Evolutionary conservation across 192 early-diverging fungal genomes (phyloP).

Genomic region (Coemansia sp.): DNA sequence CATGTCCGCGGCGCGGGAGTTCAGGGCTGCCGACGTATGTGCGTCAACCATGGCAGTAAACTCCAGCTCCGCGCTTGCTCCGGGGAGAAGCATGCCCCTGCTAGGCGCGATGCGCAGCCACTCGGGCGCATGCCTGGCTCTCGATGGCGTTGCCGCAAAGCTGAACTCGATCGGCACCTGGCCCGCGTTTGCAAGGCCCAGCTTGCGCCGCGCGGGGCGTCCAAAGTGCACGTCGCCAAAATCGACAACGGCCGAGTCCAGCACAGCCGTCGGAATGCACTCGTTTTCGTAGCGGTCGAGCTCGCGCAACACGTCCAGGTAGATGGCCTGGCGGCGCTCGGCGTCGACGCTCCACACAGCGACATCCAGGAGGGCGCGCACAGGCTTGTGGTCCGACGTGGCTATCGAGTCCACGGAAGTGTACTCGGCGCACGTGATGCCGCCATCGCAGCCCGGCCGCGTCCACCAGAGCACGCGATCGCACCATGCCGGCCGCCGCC

Average conservation of each 20-base stretch:
- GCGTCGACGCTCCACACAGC: conserved; percentile 67
- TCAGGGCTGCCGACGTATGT: conserved; percentile 59
- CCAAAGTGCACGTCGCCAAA: conserved; percentile 73
- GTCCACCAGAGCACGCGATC: conserved; percentile 93
- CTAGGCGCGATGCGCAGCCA: conserved; percentile 75
- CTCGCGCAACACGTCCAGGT: conserved; percentile 68
- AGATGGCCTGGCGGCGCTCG: conserved; percentile 59
- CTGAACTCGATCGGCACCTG: conserved; percentile 72
- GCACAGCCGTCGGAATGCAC: conserved; percentile 65
- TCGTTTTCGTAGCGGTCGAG: conserved; percentile 85
- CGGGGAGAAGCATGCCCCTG: conserved; percentile 74
- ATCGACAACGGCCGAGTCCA: conserved; percentile 63
- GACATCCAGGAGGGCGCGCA: conserved; percentile 68
- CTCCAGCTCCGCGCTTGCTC: conserved; percentile 34
- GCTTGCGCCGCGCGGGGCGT: conserved; percentile 47
- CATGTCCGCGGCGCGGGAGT: conserved; percentile 41
- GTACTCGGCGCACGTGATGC: conserved; percentile 28
- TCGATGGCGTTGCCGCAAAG: conserved; percentile 72
- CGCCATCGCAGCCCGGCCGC: conserved; percentile 50
- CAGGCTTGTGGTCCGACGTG: conserved; percentile 88
- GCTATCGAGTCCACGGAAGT: conserved; percentile 10
- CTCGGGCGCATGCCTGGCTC: conserved; percentile 60
- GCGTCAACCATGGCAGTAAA: conserved; percentile 59
- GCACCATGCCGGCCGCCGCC: conserved; percentile 89
- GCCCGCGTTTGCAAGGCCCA: conserved; percentile 76